These are phyloP conservation scores for Alopecurus myosuroides DNA, from an alignment of 176 grass and related monocot species.

Conservation along the genomic window DNA sequence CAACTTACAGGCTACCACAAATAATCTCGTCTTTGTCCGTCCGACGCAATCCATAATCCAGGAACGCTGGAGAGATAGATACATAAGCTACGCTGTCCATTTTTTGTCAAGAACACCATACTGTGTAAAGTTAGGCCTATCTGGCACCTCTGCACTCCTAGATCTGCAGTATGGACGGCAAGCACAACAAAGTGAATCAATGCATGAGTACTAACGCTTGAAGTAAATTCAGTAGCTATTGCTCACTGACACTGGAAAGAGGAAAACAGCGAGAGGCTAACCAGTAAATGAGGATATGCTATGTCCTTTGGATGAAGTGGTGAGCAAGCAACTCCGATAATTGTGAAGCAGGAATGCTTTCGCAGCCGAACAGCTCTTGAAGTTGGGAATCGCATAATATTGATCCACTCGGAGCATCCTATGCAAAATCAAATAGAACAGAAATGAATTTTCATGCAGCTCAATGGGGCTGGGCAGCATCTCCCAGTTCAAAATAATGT, in stretches of 20 bases:
- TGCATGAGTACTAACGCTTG: neutral
- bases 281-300: constrained; percentile 67
- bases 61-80: constrained; percentile 30
- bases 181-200: neutral
- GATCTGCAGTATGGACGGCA: constrained; percentile 30
- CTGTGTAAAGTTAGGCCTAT: constrained; percentile 63
- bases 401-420: constrained; percentile 56
- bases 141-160: constrained; percentile 51
- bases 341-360: constrained; percentile 58
- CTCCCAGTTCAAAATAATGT: neutral
- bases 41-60: constrained; percentile 29
- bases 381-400: constrained; percentile 92
- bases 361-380: constrained; percentile 79
- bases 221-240: neutral
- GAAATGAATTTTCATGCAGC: neutral
- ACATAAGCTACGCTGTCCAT: constrained; percentile 51
- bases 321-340: constrained; percentile 65
- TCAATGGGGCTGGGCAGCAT: neutral
- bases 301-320: constrained; percentile 74
- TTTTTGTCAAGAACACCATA: constrained; percentile 52
- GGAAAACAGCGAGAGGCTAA: constrained; percentile 21
- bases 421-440: constrained; percentile 21
- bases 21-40: constrained; percentile 39
- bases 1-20: constrained; percentile 53
- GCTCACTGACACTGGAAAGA: neutral